These are phyloP conservation scores for Phylloporus rhodoxanthus DNA, from an alignment of 768 basidiomycete species.

Conservation along the genomic window DNA sequence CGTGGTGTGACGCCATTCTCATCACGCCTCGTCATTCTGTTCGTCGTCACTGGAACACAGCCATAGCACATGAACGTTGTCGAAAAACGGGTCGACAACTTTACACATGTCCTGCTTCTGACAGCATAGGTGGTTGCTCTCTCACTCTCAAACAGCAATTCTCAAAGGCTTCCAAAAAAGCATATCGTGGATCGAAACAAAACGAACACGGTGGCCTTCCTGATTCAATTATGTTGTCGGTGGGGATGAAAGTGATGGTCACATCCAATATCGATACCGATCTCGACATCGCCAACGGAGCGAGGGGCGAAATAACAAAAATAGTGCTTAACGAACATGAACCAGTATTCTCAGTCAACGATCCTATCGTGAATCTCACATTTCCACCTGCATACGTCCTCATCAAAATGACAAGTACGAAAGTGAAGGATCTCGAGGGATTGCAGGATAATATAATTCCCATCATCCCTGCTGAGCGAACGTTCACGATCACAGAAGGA, in stretches of 20 bases:
- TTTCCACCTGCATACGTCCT: background rate
- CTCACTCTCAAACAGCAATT: background rate
- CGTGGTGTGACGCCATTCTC: slow-evolving; percentile 33
- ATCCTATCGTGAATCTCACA: background rate
- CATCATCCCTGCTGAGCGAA: background rate
- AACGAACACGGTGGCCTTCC: background rate
- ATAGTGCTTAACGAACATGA: background rate
- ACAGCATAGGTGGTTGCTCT: background rate
- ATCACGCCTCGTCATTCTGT: slow-evolving; percentile 37
- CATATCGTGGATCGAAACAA: background rate
- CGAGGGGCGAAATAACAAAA: background rate
- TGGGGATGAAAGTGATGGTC: background rate
- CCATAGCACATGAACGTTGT: background rate
- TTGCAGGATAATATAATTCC: background rate
- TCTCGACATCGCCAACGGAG: background rate
- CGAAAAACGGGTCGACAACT: background rate
- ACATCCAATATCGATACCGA: background rate
- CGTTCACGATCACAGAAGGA: background rate
- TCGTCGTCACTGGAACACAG: slow-evolving; percentile 33
- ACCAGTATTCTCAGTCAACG: background rate
- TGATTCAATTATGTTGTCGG: background rate
- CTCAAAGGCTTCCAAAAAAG: background rate
- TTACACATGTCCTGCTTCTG: background rate
- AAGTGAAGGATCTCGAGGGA: background rate
- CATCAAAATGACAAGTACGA: background rate